A percentile compares a stretch with the other conserved stretches of the same genome.
Evolutionary conservation across 2,329 filamentous ascomycete species (phyloP).

Genomic region (Emmonsia crescens): DNA sequence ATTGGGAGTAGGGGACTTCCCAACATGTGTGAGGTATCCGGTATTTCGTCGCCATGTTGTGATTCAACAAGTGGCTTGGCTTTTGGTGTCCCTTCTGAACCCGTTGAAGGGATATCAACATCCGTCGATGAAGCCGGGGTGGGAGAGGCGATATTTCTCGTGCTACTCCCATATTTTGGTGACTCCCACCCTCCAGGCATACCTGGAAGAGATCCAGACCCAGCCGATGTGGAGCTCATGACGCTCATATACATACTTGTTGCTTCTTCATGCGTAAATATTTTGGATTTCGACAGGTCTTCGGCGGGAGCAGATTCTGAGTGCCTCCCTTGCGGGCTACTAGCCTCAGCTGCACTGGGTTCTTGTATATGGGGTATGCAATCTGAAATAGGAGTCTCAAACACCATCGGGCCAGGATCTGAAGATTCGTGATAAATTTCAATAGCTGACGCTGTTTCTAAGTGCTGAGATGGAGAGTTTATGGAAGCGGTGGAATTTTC

Average conservation of each 20-base stretch:
- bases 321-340: neutral
- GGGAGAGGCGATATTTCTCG: conserved; percentile 5
- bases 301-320: conserved; percentile 10
- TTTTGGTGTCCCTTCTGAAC: conserved; percentile 21
- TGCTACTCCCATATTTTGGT: conserved; percentile 14
- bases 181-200: conserved; percentile 37
- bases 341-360: neutral
- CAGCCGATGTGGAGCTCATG: conserved; percentile 35
- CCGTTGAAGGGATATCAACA: neutral
- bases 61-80: conserved; percentile 15
- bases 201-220: conserved; percentile 18
- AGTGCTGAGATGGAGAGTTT: neutral
- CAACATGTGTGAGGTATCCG: conserved; percentile 3
- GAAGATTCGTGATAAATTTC: neutral
- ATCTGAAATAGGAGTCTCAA: neutral
- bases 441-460: neutral
- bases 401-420: neutral
- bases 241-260: conserved; percentile 47
- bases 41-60: conserved; percentile 9
- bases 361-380: neutral
- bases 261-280: conserved; percentile 41
- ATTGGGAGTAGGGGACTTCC: conserved; percentile 8
- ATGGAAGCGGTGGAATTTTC: neutral
- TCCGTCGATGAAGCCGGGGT: neutral
- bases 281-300: conserved; percentile 36